A percentile compares a stretch with the other conserved stretches of the same genome.
These are phyloP conservation scores for Fallopia convolvulus DNA, from an alignment of 148 eudicot genomes.

Conservation along the genomic window DNA sequence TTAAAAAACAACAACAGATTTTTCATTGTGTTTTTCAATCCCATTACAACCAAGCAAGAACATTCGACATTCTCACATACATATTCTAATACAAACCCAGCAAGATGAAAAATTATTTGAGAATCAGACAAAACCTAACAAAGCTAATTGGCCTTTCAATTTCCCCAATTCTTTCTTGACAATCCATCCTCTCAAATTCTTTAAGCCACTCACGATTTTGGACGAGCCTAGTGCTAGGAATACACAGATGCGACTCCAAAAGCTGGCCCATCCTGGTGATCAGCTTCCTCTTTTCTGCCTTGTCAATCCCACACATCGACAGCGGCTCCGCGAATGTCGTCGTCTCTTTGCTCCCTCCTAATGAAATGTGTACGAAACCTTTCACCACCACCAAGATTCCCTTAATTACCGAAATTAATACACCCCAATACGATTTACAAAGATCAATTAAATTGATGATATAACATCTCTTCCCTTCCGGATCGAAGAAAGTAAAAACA, in stretches of 20 bases:
- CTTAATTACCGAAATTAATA: no score
- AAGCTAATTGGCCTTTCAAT: no score
- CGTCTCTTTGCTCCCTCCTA: constrained; percentile 61
- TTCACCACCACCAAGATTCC: constrained; percentile 78
- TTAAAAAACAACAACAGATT: no score
- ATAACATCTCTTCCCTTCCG: neutral
- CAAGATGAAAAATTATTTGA: no score
- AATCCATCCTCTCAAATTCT: no score
- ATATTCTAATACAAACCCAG: neutral
- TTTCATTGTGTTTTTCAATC: neutral
- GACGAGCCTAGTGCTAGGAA: constrained; percentile 54
- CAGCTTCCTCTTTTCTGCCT: constrained; percentile 46
- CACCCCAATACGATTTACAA: no score
- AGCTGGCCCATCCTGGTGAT: constrained; percentile 48
- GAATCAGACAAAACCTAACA: no score
- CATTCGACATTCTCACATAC: no score
- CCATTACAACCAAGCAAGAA: neutral
- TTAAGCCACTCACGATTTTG: no score
- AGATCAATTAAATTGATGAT: no score
- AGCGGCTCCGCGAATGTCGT: constrained; percentile 66
- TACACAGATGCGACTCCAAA: constrained; percentile 32
- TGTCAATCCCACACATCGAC: constrained; percentile 63
- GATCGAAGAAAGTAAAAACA: no score
- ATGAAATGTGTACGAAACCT: constrained; percentile 61
- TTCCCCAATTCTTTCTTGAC: no score